Evolutionary conservation across 495 filamentous ascomycete species (phyloP).

Genomic region (Corynascus novoguineensis): DNA sequence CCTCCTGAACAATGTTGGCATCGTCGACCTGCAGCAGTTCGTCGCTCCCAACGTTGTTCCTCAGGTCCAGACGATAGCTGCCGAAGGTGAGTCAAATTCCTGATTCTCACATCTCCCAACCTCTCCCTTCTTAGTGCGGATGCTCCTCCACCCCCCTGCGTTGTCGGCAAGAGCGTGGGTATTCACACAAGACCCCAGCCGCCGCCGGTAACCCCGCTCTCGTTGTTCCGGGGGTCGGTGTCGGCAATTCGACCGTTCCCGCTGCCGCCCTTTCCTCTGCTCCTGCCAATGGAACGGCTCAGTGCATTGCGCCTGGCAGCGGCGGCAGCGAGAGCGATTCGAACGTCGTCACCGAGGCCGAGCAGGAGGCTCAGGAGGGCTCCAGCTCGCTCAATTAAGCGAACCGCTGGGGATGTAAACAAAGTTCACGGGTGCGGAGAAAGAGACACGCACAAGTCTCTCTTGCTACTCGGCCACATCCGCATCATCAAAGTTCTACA

Average conservation of each 20-base stretch:
- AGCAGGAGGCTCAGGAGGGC: slow-evolving; percentile 30
- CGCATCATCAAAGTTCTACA: not conserved
- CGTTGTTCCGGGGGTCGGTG: slow-evolving; percentile 1
- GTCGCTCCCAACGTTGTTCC: slow-evolving; percentile 31
- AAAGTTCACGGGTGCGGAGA: slow-evolving; percentile 1
- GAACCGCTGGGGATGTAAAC: not conserved
- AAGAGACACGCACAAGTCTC: not conserved
- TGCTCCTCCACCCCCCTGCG: not conserved
- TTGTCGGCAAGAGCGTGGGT: slow-evolving; percentile 13
- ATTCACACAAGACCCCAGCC: slow-evolving; percentile 20
- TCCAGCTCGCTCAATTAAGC: slow-evolving; percentile 19
- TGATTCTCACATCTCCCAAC: not conserved
- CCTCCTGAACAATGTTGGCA: slow-evolving; percentile 34
- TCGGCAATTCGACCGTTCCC: slow-evolving; percentile 1
- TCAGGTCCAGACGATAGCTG: slow-evolving; percentile 37
- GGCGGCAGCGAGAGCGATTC: not conserved
- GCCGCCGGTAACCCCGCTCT: slow-evolving; percentile 10
- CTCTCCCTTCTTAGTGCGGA: not conserved
- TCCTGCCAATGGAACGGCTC: not conserved
- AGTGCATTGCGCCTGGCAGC: no score
- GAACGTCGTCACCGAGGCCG: slow-evolving; percentile 25
- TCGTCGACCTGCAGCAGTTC: slow-evolving; percentile 36
- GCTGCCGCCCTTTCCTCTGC: not conserved
- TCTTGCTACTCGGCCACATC: not conserved
- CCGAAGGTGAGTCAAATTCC: slow-evolving; percentile 24